phyloP scores from a whole-genome alignment of 164 flowering plant genomes.

The Liquidambar formosana region DNA sequence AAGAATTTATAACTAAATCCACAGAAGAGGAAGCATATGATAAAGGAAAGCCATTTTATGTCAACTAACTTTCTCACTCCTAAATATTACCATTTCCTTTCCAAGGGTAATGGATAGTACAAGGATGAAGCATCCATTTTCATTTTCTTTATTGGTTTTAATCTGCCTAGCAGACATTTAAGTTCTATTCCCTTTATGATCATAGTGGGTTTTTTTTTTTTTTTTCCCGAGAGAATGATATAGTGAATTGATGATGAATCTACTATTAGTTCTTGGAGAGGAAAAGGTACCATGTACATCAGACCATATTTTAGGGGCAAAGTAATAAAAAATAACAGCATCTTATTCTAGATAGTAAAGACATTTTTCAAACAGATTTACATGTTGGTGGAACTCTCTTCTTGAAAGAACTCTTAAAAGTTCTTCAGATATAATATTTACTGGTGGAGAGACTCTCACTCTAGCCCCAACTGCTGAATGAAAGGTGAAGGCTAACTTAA shows the following conservation, averaged over 20 bases:
- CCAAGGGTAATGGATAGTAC: not conserved
- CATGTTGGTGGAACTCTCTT: too few relatives aligned
- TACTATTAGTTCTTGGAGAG: not conserved
- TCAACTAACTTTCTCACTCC: not conserved
- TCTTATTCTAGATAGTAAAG: not conserved
- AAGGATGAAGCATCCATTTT: not conserved
- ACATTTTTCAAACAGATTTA: not conserved
- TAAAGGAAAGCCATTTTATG: not conserved
- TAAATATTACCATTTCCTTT: not conserved
- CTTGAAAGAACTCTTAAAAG: too few relatives aligned
- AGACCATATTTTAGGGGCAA: not conserved
- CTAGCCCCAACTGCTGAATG: too few relatives aligned
- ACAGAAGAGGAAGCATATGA: not conserved
- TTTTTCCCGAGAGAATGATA: too few relatives aligned
- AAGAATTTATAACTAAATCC: not conserved
- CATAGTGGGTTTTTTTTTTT: not conserved
- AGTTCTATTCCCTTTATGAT: too few relatives aligned
- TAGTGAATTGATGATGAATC: not conserved
- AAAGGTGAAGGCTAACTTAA: too few relatives aligned
- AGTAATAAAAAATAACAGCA: not conserved
- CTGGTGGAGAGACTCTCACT: too few relatives aligned
- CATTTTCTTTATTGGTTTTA: not conserved
- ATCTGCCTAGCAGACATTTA: not conserved
- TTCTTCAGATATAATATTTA: too few relatives aligned
- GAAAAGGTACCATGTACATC: not conserved